phyloP scores from a whole-genome alignment of 805 yeast species.

The Hanseniaspora lachancei region DNA sequence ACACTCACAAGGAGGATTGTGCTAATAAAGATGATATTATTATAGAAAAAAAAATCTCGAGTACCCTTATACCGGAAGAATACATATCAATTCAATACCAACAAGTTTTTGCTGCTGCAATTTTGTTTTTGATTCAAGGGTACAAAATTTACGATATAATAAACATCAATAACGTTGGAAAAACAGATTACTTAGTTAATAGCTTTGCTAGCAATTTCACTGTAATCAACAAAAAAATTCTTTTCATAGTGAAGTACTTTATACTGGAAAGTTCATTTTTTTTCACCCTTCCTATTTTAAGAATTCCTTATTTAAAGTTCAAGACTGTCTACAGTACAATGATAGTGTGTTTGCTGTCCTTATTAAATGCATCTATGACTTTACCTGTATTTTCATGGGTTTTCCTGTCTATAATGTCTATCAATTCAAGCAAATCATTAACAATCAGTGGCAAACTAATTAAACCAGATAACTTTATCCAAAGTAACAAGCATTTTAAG shows the following conservation, averaged over 20 bases:
- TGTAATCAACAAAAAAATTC: conserved; percentile 27
- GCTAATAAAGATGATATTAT: not conserved
- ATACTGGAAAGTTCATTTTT: conserved; percentile 59
- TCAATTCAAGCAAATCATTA: conserved; percentile 34
- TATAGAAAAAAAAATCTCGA: not conserved
- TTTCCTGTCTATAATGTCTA: conserved; percentile 33
- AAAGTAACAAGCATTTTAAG: conserved; percentile 45
- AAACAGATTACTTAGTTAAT: conserved; percentile 23
- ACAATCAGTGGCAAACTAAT: conserved; percentile 41
- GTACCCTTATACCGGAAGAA: conserved; percentile 44
- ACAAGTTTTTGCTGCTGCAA: conserved; percentile 48
- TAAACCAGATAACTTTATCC: conserved; percentile 19
- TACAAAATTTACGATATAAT: conserved; percentile 68
- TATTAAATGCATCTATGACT: conserved; percentile 37
- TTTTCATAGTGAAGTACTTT: conserved; percentile 57
- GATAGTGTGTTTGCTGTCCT: conserved; percentile 36
- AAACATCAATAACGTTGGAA: conserved; percentile 34
- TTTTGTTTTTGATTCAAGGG: conserved; percentile 67
- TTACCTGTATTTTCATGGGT: conserved; percentile 37
- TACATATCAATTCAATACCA: conserved; percentile 67
- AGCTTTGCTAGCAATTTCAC: conserved; percentile 32
- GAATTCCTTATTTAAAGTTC: conserved; percentile 63
- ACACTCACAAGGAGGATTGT: not conserved
- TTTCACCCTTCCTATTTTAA: conserved; percentile 57
- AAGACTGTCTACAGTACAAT: conserved; percentile 41